Conservation (phyloP, 129 eudicot species). For the Helianthus tuberosus region DNA sequence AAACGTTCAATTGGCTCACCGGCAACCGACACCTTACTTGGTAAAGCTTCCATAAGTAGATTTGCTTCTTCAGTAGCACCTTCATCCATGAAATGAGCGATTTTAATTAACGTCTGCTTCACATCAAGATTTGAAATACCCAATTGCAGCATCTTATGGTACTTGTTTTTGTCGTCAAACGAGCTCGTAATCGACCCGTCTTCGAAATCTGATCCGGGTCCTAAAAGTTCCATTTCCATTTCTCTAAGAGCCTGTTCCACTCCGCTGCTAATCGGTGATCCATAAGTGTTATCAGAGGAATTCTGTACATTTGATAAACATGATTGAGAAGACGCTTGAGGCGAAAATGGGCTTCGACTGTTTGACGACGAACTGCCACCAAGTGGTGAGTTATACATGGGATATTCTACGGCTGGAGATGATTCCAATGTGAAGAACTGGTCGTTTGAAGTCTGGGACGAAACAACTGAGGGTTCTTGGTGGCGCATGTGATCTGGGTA, state of each 20-base stretch:
- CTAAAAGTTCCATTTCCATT: conserved; percentile 54
- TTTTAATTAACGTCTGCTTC: conserved; percentile 39
- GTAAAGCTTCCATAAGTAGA: conserved; percentile 41
- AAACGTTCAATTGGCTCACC: conserved; percentile 58
- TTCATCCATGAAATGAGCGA: conserved; percentile 52
- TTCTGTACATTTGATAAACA: conserved; percentile 67
- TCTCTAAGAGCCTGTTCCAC: conserved; percentile 47
- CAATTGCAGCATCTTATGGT: conserved; percentile 39
- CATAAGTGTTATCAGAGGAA: conserved; percentile 61
- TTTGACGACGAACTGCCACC: conserved; percentile 54
- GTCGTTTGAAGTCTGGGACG: conserved; percentile 50
- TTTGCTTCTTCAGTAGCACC: conserved; percentile 31
- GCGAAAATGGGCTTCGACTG: conserved; percentile 63
- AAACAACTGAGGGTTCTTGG: conserved; percentile 47
- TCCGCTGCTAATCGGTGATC: conserved; percentile 67
- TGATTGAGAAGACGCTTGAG: conserved; percentile 76
- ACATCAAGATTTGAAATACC: conserved; percentile 38
- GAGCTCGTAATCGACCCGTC: conserved; percentile 60
- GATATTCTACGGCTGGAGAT: conserved; percentile 52
- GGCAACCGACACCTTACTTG: conserved; percentile 40
- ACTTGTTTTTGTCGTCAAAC: conserved; percentile 29
- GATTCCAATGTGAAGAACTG: conserved; percentile 87
- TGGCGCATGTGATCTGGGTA: conserved; percentile 32
- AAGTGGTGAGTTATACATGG: conserved; percentile 56
- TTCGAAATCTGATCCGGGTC: conserved; percentile 64